phyloP scores from a whole-genome alignment of 2,329 filamentous ascomycete genomes.

The Nigrospora sphaerica region DNA sequence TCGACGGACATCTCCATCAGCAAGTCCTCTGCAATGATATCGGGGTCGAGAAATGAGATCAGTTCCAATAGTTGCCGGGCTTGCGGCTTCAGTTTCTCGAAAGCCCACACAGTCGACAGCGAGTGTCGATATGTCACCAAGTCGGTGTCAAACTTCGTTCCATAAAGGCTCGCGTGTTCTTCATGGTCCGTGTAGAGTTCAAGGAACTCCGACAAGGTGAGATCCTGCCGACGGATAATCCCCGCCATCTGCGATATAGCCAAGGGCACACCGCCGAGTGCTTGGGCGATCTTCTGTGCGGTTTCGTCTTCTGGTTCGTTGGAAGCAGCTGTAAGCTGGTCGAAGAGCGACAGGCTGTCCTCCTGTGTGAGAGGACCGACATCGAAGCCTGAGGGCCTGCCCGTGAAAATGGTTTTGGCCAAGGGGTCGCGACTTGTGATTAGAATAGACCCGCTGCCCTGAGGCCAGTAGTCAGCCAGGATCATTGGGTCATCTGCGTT shows the following conservation, averaged over 20 bases:
- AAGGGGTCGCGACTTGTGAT: constrained; percentile 18
- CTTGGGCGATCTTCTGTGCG: too few relatives aligned
- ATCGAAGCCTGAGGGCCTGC: too few relatives aligned
- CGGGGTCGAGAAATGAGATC: background rate
- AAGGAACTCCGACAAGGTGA: background rate
- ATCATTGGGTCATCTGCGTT: constrained; percentile 14
- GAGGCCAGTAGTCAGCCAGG: constrained; percentile 15
- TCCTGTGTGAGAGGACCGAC: too few relatives aligned
- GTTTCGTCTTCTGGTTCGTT: too few relatives aligned
- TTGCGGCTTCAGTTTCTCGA: background rate
- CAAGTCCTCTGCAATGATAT: too few relatives aligned
- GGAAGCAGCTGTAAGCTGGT: too few relatives aligned
- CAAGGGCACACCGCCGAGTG: too few relatives aligned
- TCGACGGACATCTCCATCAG: too few relatives aligned
- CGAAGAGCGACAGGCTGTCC: too few relatives aligned
- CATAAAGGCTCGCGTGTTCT: background rate
- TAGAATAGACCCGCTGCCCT: constrained; percentile 13
- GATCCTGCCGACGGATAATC: background rate
- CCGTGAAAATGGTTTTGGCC: constrained; percentile 5
- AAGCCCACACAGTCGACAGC: constrained; percentile 2
- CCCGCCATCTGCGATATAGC: too few relatives aligned
- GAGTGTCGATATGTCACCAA: background rate
- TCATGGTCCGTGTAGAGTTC: too few relatives aligned
- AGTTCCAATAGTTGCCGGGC: background rate
- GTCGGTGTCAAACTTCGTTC: background rate